Evolutionary conservation across 116 monocot species (phyloP).

Genomic region (Trichopus zeylanicus): DNA sequence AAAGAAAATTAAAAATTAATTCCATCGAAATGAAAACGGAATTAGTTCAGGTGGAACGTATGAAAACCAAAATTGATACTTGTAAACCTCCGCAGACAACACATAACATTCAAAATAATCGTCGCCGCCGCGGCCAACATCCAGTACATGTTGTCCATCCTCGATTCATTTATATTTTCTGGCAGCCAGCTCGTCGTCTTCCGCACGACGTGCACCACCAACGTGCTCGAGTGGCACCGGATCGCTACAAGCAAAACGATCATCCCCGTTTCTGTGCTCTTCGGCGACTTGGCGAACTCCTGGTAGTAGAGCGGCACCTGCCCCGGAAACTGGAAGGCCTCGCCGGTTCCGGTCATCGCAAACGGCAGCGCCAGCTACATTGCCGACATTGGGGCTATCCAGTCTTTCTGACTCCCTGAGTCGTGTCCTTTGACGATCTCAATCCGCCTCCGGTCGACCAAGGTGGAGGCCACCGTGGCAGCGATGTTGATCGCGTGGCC

Average conservation of each 20-base stretch:
- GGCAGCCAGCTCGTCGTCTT: conserved; percentile 23
- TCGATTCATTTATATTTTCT: conserved; percentile 24
- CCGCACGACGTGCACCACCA: conserved; percentile 6
- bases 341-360: conserved; percentile 14
- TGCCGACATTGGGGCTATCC: conserved; percentile 10
- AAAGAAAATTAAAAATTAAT: too few relatives aligned
- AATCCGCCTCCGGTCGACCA: conserved; percentile 15
- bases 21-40: too few relatives aligned
- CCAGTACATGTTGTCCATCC: conserved; percentile 43
- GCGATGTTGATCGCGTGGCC: conserved; percentile 19
- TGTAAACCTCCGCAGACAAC: conserved; percentile 15
- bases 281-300: conserved; percentile 28
- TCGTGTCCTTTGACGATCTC: not conserved
- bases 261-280: conserved; percentile 24
- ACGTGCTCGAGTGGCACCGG: conserved; percentile 22
- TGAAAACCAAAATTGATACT: too few relatives aligned
- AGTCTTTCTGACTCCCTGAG: not conserved
- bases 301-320: conserved; percentile 34
- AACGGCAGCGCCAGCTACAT: conserved; percentile 26
- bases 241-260: conserved; percentile 9
- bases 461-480: conserved; percentile 14
- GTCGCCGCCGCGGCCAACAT: conserved; percentile 8
- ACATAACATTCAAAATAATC: conserved; percentile 31
- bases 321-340: conserved; percentile 30
- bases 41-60: too few relatives aligned